Base-by-base conservation (phyloP, 2,329 filamentous ascomycete species). In the Xylaria sp. region DNA sequence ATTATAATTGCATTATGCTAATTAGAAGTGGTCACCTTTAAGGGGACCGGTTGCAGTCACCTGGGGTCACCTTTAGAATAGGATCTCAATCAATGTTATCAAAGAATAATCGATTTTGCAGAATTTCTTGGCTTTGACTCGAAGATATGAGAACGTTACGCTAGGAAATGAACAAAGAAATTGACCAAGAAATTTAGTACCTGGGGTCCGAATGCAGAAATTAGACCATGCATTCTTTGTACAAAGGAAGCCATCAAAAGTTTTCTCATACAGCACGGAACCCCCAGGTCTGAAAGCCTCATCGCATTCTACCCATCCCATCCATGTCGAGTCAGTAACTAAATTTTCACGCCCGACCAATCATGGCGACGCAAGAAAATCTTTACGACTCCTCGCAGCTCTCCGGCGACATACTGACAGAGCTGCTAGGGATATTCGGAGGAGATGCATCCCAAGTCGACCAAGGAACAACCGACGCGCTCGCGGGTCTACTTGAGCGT, bases 121-220 rank as follows among this genome's bases (percentile, higher is more conserved):
- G 11, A 14, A 17, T 5, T 14, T 42, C 39, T 42, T 17, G 11
- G 39, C 39, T 14, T 51, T 60, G 27, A 12, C 45, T n/a, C 53
- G 14, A 30, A 34, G 11, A 24, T 14, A 39, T 47, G 19, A 68
- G 32, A n/a, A 53, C 14, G n/a, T 51, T 12, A 56, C 45, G 32
- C 34, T 9, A 36, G 3, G 39, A 4, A 36, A 11, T 12, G 24
- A 54, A 70, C 65, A 70, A 70, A 70, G 68, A 39, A 39, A 58
- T 4, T 14, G 21, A 69, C 65, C 65, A 69, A 69, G 68, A 45
- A 47, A 57, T 5, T n/a, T 42, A 4, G 0, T 6, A 24, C n/a
- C 42, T n/a, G 8, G 0, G 27, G 14, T 53, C 61, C 60, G 68
- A 63, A 70, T 17, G 65, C 68, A 55, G 68, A 53, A 27, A 12